A percentile compares a stretch with the other conserved stretches of the same genome.
These are phyloP conservation scores for Mycena metata DNA, from an alignment of 768 basidiomycete genomes.

Conservation along the genomic window DNA sequence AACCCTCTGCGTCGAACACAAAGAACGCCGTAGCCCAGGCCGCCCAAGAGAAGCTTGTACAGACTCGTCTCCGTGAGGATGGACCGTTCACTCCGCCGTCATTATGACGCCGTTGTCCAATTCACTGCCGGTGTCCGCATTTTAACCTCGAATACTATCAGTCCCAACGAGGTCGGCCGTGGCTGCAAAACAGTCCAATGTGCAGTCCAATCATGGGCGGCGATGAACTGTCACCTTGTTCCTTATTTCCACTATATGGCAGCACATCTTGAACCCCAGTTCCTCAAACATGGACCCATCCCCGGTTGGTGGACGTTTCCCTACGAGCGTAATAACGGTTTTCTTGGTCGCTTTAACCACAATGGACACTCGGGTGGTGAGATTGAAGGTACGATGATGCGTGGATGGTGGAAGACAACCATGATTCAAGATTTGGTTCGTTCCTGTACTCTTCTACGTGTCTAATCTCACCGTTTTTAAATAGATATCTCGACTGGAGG, in stretches of 20 bases:
- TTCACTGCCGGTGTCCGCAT: constrained; percentile 34
- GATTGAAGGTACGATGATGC: constrained; percentile 40
- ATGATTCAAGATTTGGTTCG: constrained; percentile 33
- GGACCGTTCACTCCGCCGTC: constrained; percentile 29
- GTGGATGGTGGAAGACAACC: constrained; percentile 36
- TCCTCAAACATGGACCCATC: constrained; percentile 30
- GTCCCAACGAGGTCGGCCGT: constrained; percentile 34
- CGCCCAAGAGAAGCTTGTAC: constrained; percentile 31
- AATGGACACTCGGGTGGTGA: constrained; percentile 41
- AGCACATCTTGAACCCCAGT: constrained; percentile 33
- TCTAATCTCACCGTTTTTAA: no score
- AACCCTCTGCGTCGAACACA: constrained; percentile 24
- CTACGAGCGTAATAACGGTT: constrained; percentile 41
- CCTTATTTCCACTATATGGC: constrained; percentile 31
- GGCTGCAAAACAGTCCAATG: constrained; percentile 5
- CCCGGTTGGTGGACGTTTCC: constrained; percentile 31
- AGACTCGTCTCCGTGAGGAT: constrained; percentile 19
- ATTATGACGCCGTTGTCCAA: constrained; percentile 28
- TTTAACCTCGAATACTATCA: background rate
- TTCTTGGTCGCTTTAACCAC: constrained; percentile 33
- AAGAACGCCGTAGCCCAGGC: constrained; percentile 28
- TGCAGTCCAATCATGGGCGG: constrained; percentile 30
- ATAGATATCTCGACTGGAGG: constrained; percentile 28
- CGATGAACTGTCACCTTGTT: background rate
- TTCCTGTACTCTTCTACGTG: background rate